Evolutionary conservation across 2,329 filamentous ascomycete genomes (phyloP).

Genomic region (Microsporum canis): DNA sequence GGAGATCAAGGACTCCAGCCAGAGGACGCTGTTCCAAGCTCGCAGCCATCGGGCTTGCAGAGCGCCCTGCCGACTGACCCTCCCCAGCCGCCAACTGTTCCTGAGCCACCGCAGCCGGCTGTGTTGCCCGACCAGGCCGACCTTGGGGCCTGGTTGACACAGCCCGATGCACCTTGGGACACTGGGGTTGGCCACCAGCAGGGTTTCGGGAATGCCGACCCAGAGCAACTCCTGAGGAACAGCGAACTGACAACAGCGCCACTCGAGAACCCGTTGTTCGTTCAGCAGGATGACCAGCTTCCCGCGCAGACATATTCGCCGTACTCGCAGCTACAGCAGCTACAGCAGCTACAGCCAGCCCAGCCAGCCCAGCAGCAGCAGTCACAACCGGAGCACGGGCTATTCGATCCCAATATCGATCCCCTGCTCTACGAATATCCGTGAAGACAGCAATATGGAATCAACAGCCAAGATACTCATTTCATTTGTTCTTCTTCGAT

Average conservation of each 20-base stretch:
- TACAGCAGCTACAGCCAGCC: not conserved
- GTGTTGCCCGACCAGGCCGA: not conserved
- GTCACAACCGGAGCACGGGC: not conserved
- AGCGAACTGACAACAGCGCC: not conserved
- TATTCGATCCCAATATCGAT: not conserved
- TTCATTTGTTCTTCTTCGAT: slow-evolving; percentile 3
- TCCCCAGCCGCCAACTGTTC: not conserved
- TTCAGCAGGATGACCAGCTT: not conserved
- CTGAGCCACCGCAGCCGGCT: not conserved
- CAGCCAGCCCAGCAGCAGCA: not conserved
- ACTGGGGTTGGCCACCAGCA: not conserved
- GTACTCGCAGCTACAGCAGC: not conserved
- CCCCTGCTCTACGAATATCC: slow-evolving; percentile 1
- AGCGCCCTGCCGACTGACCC: not conserved
- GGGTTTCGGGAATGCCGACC: not conserved
- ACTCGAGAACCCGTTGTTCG: not conserved
- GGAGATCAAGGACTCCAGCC: not conserved
- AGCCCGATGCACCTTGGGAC: not conserved
- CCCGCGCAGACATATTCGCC: not conserved
- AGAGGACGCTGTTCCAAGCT: not conserved
- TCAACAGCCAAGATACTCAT: not conserved
- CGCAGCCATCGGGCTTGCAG: not conserved
- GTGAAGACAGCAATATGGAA: not conserved
- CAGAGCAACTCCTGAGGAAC: not conserved
- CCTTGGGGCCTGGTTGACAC: not conserved